Evolutionary conservation across 305 asterid species (phyloP).

Genomic region (Fraxinus baroniana): DNA sequence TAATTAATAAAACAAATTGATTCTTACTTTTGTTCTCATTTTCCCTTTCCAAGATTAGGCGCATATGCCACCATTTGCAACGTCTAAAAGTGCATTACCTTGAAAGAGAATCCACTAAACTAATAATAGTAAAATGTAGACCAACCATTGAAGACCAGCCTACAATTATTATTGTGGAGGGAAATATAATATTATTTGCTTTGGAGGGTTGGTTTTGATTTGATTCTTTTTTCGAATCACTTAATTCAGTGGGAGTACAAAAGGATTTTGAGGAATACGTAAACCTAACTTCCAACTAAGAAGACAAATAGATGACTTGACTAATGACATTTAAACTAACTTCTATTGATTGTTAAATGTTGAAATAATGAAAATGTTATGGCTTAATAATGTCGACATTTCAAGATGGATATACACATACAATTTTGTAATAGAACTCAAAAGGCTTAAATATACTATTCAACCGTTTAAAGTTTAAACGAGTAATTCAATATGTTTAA

Average conservation of each 20-base stretch:
- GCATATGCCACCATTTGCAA: conserved; percentile 21
- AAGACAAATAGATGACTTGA: neutral
- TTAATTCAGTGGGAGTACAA: neutral
- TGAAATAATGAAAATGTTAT: neutral
- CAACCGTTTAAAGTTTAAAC: too few relatives aligned
- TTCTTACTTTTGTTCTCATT: conserved; percentile 32
- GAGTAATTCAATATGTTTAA: too few relatives aligned
- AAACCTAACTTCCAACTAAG: neutral
- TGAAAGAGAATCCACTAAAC: conserved; percentile 45
- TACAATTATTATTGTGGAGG: conserved; percentile 15
- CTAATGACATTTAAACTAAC: neutral
- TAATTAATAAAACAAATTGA: conserved; percentile 25
- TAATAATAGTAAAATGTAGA: conserved; percentile 45
- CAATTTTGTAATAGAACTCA: neutral
- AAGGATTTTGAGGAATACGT: neutral
- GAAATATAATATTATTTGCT: neutral
- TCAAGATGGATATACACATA: too few relatives aligned
- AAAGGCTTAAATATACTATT: neutral
- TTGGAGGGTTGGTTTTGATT: neutral
- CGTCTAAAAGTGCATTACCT: conserved; percentile 24
- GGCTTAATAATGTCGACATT: neutral
- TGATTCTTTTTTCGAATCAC: neutral
- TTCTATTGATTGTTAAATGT: neutral
- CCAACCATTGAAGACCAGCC: conserved; percentile 42
- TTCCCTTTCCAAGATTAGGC: conserved; percentile 28